phyloP scores from a whole-genome alignment of 352 stramenopile genomes.

The Phytophthora podocarpi region DNA sequence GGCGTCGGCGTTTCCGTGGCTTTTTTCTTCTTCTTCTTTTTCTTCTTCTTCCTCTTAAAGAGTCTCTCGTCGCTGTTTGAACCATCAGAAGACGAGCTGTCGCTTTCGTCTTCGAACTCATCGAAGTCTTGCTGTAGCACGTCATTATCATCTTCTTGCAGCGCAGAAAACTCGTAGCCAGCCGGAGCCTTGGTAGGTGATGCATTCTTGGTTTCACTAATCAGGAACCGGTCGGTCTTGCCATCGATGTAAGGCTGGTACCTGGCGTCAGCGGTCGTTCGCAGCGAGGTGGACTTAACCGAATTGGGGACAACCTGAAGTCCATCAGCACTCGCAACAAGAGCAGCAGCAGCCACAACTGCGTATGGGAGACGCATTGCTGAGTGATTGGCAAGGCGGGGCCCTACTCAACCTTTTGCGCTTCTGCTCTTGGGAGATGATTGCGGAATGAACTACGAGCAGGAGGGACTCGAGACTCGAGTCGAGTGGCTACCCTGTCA shows the following conservation, averaged over 20 bases:
- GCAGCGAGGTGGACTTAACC: slow-evolving; percentile 15
- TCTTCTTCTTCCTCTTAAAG: neutral
- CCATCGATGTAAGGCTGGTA: slow-evolving; percentile 25
- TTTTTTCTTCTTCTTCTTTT: neutral
- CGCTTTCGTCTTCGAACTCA: neutral
- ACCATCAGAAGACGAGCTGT: neutral
- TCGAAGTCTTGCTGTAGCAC: neutral
- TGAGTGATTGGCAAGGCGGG: no score
- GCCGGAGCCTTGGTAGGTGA: neutral
- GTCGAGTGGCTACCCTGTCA: no score
- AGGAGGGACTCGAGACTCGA: no score
- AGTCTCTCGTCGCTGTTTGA: neutral
- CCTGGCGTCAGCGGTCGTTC: neutral
- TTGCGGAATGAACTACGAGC: slow-evolving; percentile 20
- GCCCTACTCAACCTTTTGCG: neutral
- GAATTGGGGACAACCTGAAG: slow-evolving; percentile 22
- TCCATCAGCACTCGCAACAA: slow-evolving; percentile 7
- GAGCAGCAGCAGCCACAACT: slow-evolving; percentile 11
- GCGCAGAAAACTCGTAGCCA: slow-evolving; percentile 1
- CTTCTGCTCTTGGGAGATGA: slow-evolving; percentile 7
- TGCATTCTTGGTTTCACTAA: slow-evolving; percentile 11
- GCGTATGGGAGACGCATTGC: slow-evolving; percentile 12
- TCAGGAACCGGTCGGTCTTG: slow-evolving; percentile 18
- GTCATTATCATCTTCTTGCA: neutral
- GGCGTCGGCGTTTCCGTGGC: neutral